These are phyloP conservation scores for Orbilia quercus DNA, from an alignment of 2,329 filamentous ascomycete species.

Conservation along the genomic window DNA sequence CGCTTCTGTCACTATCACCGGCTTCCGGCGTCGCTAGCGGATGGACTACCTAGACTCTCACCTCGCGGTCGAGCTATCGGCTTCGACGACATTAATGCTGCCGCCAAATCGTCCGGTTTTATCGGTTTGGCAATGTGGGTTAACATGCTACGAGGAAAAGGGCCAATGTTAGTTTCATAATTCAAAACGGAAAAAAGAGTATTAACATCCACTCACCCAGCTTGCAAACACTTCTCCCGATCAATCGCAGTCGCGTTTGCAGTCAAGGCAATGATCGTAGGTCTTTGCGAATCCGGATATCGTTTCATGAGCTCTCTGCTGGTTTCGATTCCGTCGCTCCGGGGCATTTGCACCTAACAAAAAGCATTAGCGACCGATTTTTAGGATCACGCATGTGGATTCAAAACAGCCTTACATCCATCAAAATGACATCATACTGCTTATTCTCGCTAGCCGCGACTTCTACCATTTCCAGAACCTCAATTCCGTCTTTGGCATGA, in stretches of 20 bases:
- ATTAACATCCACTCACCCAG: constrained; percentile 35
- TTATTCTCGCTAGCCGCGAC: constrained; percentile 58
- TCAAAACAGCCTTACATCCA: constrained; percentile 69
- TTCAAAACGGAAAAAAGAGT: not conserved
- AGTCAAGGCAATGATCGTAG: constrained; percentile 94
- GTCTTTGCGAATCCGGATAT: constrained; percentile 68
- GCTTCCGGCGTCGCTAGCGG: constrained; percentile 48
- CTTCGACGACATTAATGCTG: constrained; percentile 71
- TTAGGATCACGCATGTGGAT: not conserved
- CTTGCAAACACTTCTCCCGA: constrained; percentile 92
- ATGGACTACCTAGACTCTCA: constrained; percentile 47
- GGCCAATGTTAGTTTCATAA: constrained; percentile 12
- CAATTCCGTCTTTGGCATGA: constrained; percentile 92
- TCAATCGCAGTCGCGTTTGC: constrained; percentile 99
- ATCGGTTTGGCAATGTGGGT: constrained; percentile 97
- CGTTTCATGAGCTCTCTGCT: constrained; percentile 59
- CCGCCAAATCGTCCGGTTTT: constrained; percentile 93
- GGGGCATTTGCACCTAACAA: constrained; percentile 97
- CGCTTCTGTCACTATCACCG: constrained; percentile 7
- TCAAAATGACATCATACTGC: constrained; percentile 59
- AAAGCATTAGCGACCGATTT: constrained; percentile 70
- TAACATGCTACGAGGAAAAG: constrained; percentile 90
- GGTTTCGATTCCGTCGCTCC: constrained; percentile 60
- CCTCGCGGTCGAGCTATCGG: constrained; percentile 49
- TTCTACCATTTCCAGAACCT: constrained; percentile 76